phyloP scores from a whole-genome alignment of 768 basidiomycete species.

The Tricholoma furcatifolium region DNA sequence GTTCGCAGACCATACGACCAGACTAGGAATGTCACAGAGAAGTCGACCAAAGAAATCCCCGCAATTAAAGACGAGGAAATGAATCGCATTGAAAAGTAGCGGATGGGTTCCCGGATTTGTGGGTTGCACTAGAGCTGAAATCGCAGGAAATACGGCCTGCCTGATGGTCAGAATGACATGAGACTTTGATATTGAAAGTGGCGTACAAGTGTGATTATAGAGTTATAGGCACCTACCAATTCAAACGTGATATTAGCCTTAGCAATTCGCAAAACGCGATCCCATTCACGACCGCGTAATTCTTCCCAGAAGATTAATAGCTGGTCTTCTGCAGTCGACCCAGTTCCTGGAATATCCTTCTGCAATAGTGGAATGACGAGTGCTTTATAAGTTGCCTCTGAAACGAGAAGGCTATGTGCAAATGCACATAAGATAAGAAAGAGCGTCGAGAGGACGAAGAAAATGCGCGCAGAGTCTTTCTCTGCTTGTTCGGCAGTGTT shows the following conservation, averaged over 20 bases:
- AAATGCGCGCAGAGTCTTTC: slow-evolving; percentile 67
- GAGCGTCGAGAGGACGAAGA: slow-evolving; percentile 68
- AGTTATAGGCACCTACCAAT: slow-evolving; percentile 72
- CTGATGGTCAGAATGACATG: slow-evolving; percentile 8
- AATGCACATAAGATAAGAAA: slow-evolving; percentile 58
- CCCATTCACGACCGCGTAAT: slow-evolving; percentile 30
- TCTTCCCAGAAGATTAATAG: slow-evolving; percentile 32
- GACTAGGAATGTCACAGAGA: slow-evolving; percentile 59
- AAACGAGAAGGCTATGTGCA: slow-evolving; percentile 57
- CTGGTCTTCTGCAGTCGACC: slow-evolving; percentile 31
- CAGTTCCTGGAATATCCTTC: slow-evolving; percentile 19
- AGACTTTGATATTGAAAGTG: neutral
- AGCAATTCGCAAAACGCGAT: slow-evolving; percentile 52
- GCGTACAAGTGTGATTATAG: slow-evolving; percentile 77
- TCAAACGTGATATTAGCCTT: slow-evolving; percentile 69
- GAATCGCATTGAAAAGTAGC: slow-evolving; percentile 72
- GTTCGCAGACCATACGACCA: slow-evolving; percentile 69
- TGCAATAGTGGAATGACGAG: slow-evolving; percentile 47
- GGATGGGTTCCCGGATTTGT: slow-evolving; percentile 68
- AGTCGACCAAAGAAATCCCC: slow-evolving; percentile 76
- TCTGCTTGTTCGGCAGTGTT: slow-evolving; percentile 49
- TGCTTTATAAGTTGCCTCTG: slow-evolving; percentile 56
- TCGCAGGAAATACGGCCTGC: slow-evolving; percentile 84
- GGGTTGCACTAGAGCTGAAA: slow-evolving; percentile 74
- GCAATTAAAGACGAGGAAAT: slow-evolving; percentile 74